These are phyloP conservation scores for Trifolium dubium DNA, from an alignment of 306 rosid species.

Conservation along the genomic window DNA sequence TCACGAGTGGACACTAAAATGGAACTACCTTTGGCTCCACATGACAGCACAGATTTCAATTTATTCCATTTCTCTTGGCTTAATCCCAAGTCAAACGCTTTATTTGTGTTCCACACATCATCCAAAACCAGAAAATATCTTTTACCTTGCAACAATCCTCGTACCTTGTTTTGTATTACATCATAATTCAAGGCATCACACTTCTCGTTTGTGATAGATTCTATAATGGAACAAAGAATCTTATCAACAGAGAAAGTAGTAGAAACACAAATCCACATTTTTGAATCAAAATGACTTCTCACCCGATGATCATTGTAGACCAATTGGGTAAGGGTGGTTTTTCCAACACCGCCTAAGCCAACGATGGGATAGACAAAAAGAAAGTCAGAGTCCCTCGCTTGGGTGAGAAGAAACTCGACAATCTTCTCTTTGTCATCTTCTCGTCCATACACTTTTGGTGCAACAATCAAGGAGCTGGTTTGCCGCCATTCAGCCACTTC, in stretches of 20 bases:
- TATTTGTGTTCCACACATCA: not conserved
- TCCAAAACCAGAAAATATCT: not conserved
- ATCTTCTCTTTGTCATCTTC: not conserved
- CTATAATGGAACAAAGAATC: not conserved
- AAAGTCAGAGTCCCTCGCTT: not conserved
- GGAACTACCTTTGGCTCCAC: conserved; percentile 4
- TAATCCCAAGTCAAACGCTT: not conserved
- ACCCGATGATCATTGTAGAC: not conserved
- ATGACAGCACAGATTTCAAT: not conserved
- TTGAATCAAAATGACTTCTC: not conserved
- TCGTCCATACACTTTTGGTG: not conserved
- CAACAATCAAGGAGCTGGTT: not conserved
- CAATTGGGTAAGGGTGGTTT: not conserved
- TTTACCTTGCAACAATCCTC: not conserved
- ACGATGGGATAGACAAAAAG: not conserved
- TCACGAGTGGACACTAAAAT: not conserved
- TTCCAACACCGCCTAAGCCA: conserved; percentile 6
- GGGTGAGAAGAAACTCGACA: not conserved
- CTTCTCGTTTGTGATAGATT: not conserved
- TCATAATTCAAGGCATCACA: not conserved
- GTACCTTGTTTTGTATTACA: not conserved
- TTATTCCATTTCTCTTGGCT: not conserved
- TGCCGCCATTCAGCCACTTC: conserved; percentile 18
- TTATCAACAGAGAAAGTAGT: not conserved
- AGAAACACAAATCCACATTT: too few species aligned